Conservation (phyloP, 2,329 filamentous ascomycete species). For the Bimuria novae-zelandiae region DNA sequence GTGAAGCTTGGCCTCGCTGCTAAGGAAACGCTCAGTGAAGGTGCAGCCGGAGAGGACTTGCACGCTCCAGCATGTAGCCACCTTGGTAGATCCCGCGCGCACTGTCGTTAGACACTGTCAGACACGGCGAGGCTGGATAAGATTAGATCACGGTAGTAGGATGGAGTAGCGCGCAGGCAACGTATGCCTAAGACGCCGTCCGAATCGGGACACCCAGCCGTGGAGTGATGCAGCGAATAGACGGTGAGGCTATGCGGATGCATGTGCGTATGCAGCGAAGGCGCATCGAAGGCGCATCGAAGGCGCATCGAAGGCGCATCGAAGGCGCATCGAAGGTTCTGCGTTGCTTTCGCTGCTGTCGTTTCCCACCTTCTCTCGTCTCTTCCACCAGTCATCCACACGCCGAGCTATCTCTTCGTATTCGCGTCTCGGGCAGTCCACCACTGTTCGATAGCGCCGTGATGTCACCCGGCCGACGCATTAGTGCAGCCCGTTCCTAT, state of each 20-base stretch:
- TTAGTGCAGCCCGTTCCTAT: not conserved
- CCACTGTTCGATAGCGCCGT: not conserved
- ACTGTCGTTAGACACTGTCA: not conserved
- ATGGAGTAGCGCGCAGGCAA: not conserved
- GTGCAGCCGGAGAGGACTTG: not conserved
- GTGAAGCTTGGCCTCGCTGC: not conserved
- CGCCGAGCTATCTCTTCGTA: not conserved
- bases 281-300: slow-evolving; percentile 6
- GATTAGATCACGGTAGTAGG: not conserved
- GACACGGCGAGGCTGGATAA: not conserved
- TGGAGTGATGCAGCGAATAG: not conserved
- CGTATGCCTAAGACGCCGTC: not conserved
- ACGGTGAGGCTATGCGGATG: not conserved
- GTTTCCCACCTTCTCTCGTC: not conserved
- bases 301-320: too few relatives aligned
- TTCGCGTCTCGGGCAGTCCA: not conserved
- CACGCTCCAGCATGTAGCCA: not conserved
- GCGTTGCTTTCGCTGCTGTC: not conserved
- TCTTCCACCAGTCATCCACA: not conserved
- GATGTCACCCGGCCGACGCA: not conserved
- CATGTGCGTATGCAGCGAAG: not conserved
- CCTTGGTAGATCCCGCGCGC: not conserved
- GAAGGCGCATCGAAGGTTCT: not conserved
- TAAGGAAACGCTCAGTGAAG: not conserved
- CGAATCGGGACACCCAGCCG: not conserved